Conservation (phyloP, 768 basidiomycete genomes). For the Termitomyces sp. region DNA sequence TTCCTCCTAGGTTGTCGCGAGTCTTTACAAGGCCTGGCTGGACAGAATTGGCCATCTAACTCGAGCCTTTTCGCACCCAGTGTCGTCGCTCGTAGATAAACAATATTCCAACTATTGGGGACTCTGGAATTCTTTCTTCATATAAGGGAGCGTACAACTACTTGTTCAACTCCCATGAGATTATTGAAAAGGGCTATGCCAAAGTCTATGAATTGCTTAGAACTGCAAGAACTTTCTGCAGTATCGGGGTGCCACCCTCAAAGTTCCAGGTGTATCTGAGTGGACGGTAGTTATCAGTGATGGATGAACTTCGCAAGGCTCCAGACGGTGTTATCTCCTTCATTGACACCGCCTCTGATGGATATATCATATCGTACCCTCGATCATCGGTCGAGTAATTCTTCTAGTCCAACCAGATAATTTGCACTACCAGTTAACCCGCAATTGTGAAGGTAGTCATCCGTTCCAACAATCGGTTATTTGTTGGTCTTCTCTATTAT, state of each 20-base stretch:
- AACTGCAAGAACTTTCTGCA: not conserved
- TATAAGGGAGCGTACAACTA: slow-evolving; percentile 13
- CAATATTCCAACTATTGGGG: slow-evolving; percentile 14
- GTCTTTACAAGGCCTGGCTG: not conserved
- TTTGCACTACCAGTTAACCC: slow-evolving; percentile 1
- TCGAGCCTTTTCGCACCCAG: not conserved
- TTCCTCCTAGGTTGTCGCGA: not conserved
- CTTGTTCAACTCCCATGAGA: slow-evolving; percentile 6
- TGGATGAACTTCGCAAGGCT: slow-evolving; percentile 29
- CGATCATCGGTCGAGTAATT: not conserved
- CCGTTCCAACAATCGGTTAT: slow-evolving; percentile 34
- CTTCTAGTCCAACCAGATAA: not conserved
- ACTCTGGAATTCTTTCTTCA: slow-evolving; percentile 11
- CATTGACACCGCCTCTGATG: not conserved
- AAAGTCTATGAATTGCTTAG: slow-evolving; percentile 3
- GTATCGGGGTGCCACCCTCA: slow-evolving; percentile 17
- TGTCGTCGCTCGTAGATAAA: not conserved
- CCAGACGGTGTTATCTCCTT: slow-evolving; percentile 5
- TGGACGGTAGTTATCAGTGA: slow-evolving; percentile 28
- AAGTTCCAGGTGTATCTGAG: slow-evolving; percentile 17
- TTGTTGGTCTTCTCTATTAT: slow-evolving; percentile 42
- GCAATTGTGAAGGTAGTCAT: slow-evolving; percentile 29
- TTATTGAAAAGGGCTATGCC: slow-evolving; percentile 16
- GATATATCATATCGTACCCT: no score
- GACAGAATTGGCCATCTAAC: not conserved